phyloP scores from a whole-genome alignment of 768 basidiomycete species.

The Mycena galericulata region DNA sequence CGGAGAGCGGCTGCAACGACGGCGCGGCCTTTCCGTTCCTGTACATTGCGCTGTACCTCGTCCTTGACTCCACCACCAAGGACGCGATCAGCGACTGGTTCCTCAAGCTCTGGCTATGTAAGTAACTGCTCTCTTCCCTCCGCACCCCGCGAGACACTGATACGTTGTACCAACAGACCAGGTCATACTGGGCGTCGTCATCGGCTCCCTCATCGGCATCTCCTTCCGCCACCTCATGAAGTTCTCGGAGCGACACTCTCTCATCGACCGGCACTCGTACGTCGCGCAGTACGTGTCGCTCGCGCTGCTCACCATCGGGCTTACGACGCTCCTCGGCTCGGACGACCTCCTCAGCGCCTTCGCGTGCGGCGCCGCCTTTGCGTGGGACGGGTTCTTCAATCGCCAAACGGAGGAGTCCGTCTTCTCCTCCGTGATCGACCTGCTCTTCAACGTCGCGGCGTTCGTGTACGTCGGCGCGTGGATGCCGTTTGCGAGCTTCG shows the following conservation, averaged over 20 bases:
- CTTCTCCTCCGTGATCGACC: slow-evolving; percentile 95
- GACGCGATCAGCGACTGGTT: slow-evolving; percentile 90
- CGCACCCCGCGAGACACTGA: too few relatives aligned
- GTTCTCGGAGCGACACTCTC: slow-evolving; percentile 86
- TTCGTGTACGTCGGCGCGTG: slow-evolving; percentile 98
- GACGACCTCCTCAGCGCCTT: slow-evolving; percentile 97
- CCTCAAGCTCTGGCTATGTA: slow-evolving; percentile 87
- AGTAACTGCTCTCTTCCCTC: slow-evolving; percentile 43
- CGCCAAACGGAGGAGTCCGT: slow-evolving; percentile 94
- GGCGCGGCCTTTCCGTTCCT: slow-evolving; percentile 97
- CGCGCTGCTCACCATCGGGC: slow-evolving; percentile 86
- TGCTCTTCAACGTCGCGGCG: slow-evolving; percentile 94
- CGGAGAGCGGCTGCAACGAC: slow-evolving; percentile 95
- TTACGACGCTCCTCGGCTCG: slow-evolving; percentile 86
- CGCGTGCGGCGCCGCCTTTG: slow-evolving; percentile 94
- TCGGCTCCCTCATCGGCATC: slow-evolving; percentile 82
- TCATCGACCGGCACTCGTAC: slow-evolving; percentile 95
- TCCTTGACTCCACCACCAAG: slow-evolving; percentile 71
- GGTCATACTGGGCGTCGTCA: slow-evolving; percentile 77
- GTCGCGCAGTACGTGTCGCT: slow-evolving; percentile 92
- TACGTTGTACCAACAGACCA: slow-evolving; percentile 71
- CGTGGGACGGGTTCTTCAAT: slow-evolving; percentile 96
- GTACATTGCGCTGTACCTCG: slow-evolving; percentile 89
- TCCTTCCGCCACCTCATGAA: slow-evolving; percentile 92
- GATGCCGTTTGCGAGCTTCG: slow-evolving; percentile 92